Evolutionary conservation across 1,139 yeast species (phyloP).

Genomic region (Kluyveromyces sp.): DNA sequence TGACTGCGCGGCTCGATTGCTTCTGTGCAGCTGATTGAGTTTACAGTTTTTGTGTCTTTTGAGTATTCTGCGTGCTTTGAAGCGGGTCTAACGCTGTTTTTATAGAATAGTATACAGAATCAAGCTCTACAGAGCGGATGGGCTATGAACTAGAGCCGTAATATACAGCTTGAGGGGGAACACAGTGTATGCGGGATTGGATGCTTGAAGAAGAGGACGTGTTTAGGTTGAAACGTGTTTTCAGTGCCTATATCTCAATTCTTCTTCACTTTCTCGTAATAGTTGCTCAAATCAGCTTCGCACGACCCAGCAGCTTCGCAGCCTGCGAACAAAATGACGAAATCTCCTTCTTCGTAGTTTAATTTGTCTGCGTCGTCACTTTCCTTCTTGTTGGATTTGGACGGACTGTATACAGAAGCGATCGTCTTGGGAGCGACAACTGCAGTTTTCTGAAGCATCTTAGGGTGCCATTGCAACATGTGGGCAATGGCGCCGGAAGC

Average conservation of each 20-base stretch:
- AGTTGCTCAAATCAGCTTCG: conserved; percentile 40
- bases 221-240: too few species aligned
- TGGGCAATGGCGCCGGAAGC: conserved; percentile 70
- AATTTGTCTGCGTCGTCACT: conserved; percentile 28
- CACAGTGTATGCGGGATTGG: too few species aligned
- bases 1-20: too few species aligned
- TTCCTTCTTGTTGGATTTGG: conserved; percentile 18
- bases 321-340: conserved; percentile 53
- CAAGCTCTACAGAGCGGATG: too few species aligned
- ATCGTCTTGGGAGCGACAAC: conserved; percentile 58
- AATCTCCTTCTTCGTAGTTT: conserved; percentile 54
- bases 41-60: too few species aligned
- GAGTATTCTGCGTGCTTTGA: too few species aligned
- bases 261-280: conserved; percentile 17
- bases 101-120: too few species aligned
- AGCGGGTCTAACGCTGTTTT: too few species aligned
- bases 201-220: background rate
- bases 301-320: conserved; percentile 46
- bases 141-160: too few species aligned
- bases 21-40: background rate
- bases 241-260: conserved; percentile 5
- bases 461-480: conserved; percentile 90
- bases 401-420: conserved; percentile 38
- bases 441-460: conserved; percentile 61
- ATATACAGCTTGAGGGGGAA: too few species aligned